Percentiles rank a stretch among this genome's conserved stretches.
Conservation (phyloP, 2,329 filamentous ascomycete genomes). For the Leptodontidium sp. region DNA sequence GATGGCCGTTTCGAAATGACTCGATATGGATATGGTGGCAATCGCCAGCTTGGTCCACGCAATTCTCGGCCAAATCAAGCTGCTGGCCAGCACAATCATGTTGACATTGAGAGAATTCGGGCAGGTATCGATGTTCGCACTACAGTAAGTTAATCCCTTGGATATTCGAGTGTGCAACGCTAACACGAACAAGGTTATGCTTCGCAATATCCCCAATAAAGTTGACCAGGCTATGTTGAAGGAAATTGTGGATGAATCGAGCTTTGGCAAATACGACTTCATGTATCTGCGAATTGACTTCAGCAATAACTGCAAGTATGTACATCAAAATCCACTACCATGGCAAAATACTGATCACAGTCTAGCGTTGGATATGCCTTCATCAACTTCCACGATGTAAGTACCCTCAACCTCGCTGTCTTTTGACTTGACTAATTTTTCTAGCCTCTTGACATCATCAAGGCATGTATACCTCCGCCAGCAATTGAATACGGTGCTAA, state of each 20-base stretch:
- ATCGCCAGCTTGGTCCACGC: slow-evolving; percentile 10
- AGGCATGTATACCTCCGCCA: slow-evolving; percentile 53
- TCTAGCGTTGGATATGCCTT: slow-evolving; percentile 93
- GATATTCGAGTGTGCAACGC: slow-evolving; percentile 21
- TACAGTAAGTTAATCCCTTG: slow-evolving; percentile 64
- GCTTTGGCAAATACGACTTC: slow-evolving; percentile 88
- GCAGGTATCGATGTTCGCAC: slow-evolving; percentile 77
- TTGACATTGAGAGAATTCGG: slow-evolving; percentile 66
- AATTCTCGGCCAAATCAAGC: slow-evolving; percentile 12
- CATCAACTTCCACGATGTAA: slow-evolving; percentile 88
- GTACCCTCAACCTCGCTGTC: slow-evolving; percentile 41
- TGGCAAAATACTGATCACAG: slow-evolving; percentile 25
- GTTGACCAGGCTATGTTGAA: slow-evolving; percentile 82
- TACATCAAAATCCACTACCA: slow-evolving; percentile 33
- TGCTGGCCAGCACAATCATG: slow-evolving; percentile 64
- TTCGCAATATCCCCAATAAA: slow-evolving; percentile 94
- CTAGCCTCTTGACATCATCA: slow-evolving; percentile 76
- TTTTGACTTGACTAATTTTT: slow-evolving; percentile 49
- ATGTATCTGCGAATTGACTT: slow-evolving; percentile 94
- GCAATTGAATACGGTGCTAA: slow-evolving; percentile 25
- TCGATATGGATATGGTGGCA: neutral
- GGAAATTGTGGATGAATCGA: slow-evolving; percentile 78
- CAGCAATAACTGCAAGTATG: slow-evolving; percentile 83
- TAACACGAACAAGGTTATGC: slow-evolving; percentile 73
- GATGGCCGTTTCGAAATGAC: slow-evolving; percentile 4